phyloP scores from a whole-genome alignment of 2,329 filamentous ascomycete species.

The Pseudocercospora eumusae region DNA sequence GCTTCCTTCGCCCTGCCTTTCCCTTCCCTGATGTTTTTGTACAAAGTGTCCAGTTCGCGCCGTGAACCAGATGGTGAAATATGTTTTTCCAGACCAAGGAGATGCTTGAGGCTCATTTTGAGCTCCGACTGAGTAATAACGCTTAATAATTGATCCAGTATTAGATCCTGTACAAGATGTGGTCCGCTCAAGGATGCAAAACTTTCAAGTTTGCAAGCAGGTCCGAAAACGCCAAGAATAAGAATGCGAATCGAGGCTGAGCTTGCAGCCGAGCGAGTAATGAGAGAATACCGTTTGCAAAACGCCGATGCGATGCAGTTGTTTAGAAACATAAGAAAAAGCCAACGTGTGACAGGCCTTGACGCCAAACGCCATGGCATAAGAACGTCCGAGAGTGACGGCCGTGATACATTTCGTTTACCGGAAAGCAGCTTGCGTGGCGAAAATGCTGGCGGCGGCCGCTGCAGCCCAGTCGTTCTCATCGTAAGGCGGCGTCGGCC shows the following conservation, averaged over 20 bases:
- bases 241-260: conserved; percentile 13
- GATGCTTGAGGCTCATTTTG: conserved; percentile 14
- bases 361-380: conserved; percentile 15
- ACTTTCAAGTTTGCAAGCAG: conserved; percentile 16
- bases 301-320: conserved; percentile 25
- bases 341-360: background rate
- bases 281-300: conserved; percentile 9
- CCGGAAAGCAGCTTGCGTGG: conserved; percentile 59
- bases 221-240: conserved; percentile 15
- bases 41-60: conserved; percentile 19
- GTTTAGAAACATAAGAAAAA: conserved; percentile 28
- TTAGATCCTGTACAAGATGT: conserved; percentile 27
- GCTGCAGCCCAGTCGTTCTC: conserved; percentile 88
- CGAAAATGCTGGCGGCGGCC: conserved; percentile 78
- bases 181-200: background rate
- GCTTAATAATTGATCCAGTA: conserved; percentile 20
- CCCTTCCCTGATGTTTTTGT: conserved; percentile 21
- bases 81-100: conserved; percentile 17
- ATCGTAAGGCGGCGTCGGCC: conserved; percentile 94
- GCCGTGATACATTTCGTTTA: conserved; percentile 26
- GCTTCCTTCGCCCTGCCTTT: conserved; percentile 16
- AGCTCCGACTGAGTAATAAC: conserved; percentile 13
- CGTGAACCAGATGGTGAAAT: conserved; percentile 11
- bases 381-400: background rate
- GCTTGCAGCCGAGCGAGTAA: conserved; percentile 21